phyloP scores from a whole-genome alignment of 106 monocot genomes.

The Acorus gramineus region DNA sequence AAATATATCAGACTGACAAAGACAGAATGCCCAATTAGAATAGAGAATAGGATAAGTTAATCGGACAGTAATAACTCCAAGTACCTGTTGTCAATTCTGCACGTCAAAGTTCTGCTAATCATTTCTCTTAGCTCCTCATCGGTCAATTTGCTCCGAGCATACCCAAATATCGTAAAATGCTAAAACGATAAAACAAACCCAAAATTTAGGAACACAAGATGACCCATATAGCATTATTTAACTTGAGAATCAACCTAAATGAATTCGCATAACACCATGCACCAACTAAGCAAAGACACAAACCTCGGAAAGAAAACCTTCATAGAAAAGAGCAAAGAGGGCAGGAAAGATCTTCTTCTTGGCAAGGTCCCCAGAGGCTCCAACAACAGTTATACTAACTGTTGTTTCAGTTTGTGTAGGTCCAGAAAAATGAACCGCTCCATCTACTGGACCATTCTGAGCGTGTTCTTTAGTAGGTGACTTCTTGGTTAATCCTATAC shows the following conservation, averaged over 20 bases:
- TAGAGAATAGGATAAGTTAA: not conserved
- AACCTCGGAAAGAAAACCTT: conserved; percentile 75
- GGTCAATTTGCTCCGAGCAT: conserved; percentile 70
- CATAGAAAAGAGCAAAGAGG: conserved; percentile 78
- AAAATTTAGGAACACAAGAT: not conserved
- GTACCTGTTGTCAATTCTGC: conserved; percentile 71
- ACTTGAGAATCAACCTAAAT: not conserved
- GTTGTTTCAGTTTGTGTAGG: conserved; percentile 23
- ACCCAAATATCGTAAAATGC: conserved; percentile 88
- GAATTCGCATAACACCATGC: not conserved
- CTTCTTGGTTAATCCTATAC: too few species aligned
- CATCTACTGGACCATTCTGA: conserved; percentile 4
- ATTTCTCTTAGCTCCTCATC: conserved; percentile 67
- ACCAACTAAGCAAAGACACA: not conserved
- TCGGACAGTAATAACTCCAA: too few species aligned
- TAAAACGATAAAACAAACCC: conserved; percentile 4
- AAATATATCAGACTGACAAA: too few species aligned
- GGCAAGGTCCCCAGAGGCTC: conserved; percentile 96
- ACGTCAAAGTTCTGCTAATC: conserved; percentile 67
- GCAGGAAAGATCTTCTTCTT: conserved; percentile 96
- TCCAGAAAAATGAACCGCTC: conserved; percentile 2
- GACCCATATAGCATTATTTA: not conserved
- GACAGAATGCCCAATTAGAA: not conserved
- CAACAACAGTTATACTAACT: conserved; percentile 75
- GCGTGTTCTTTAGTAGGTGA: conserved; percentile 12